Conservation (phyloP, 176 grass and related monocot species). For the Hsuehochloa calcarea region DNA sequence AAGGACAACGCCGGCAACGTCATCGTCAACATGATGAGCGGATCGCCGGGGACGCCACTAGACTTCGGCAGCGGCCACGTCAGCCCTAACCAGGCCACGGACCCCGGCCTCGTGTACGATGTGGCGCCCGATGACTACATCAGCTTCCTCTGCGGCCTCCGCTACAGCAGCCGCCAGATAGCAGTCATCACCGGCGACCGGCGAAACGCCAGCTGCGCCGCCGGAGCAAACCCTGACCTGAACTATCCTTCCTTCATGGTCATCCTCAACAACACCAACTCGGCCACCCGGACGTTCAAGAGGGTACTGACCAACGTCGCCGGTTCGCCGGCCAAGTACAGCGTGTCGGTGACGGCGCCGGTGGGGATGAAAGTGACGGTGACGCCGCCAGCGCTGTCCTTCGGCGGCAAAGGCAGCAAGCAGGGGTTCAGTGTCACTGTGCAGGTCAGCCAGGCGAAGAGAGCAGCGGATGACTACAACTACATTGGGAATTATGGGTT, state of each 20-base stretch:
- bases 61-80: conserved; percentile 69
- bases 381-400: conserved; percentile 41
- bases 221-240: conserved; percentile 46
- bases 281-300: conserved; percentile 49
- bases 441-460: conserved; percentile 44
- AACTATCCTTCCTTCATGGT: conserved; percentile 80
- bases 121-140: conserved; percentile 51
- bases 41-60: conserved; percentile 43
- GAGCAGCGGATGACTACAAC: neutral
- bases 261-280: conserved; percentile 46
- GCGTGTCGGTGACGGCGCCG: conserved; percentile 30
- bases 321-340: conserved; percentile 30
- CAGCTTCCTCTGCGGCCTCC: conserved; percentile 56
- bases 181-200: conserved; percentile 33
- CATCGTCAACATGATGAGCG: conserved; percentile 30
- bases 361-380: conserved; percentile 60
- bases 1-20: conserved; percentile 46
- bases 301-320: conserved; percentile 57
- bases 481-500: conserved; percentile 69
- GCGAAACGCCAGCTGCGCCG: conserved; percentile 36
- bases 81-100: conserved; percentile 54
- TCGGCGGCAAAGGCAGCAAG: conserved; percentile 54
- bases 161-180: conserved; percentile 50
- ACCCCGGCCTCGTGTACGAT: conserved; percentile 75
- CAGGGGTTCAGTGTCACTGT: conserved; percentile 53